phyloP scores from a whole-genome alignment of 116 monocot genomes.

The Posidonia oceanica region DNA sequence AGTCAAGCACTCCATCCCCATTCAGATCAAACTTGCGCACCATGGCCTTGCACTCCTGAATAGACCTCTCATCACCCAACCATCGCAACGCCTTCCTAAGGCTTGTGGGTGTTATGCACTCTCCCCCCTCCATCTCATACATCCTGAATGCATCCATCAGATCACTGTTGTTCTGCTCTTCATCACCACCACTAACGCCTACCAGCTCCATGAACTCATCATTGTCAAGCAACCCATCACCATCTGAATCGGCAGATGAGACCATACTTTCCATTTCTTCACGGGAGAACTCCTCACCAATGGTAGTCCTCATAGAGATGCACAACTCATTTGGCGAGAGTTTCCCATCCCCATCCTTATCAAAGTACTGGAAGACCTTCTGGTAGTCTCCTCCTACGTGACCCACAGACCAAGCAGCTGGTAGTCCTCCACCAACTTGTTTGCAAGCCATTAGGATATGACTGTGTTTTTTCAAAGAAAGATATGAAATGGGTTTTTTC shows the following conservation, averaged over 20 bases:
- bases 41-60: slow-evolving; percentile 29
- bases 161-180: slow-evolving; percentile 1
- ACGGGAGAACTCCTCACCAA: background rate
- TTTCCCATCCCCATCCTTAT: background rate
- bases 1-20: slow-evolving; percentile 29
- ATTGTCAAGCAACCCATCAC: slow-evolving; percentile 22
- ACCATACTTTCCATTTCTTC: background rate
- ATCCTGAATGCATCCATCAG: slow-evolving; percentile 20
- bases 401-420: background rate
- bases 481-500: too few species aligned
- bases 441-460: too few species aligned
- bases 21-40: slow-evolving; percentile 25
- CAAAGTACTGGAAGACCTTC: background rate
- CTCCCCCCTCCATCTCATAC: slow-evolving; percentile 28
- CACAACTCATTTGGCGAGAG: background rate
- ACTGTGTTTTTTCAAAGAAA: too few species aligned
- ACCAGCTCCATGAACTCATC: slow-evolving; percentile 7
- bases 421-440: background rate
- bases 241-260: slow-evolving; percentile 17
- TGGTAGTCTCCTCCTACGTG: too few species aligned
- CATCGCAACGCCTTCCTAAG: slow-evolving; percentile 11
- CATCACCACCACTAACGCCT: slow-evolving; percentile 8
- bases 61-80: slow-evolving; percentile 6
- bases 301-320: background rate
- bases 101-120: slow-evolving; percentile 26